A percentile compares a stretch with the other conserved stretches of the same genome.
Conservation (phyloP, 179 eudicot genomes). For the Pouteria campechiana region DNA sequence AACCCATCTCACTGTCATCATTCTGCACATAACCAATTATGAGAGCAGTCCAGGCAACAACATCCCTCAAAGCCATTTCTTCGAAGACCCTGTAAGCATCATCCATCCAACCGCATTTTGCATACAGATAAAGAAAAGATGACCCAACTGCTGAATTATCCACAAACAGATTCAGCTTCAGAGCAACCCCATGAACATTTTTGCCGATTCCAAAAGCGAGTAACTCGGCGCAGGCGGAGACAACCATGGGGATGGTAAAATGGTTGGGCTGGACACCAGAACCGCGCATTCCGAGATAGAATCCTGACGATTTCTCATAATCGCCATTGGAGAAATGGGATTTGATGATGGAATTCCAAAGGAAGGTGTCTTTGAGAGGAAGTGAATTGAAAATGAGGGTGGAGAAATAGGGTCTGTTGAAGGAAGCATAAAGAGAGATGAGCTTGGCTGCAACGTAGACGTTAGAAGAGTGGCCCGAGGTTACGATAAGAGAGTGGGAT, state of each 20-base stretch:
- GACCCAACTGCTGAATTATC: constrained; percentile 52
- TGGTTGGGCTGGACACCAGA: constrained; percentile 22
- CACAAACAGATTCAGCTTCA: constrained; percentile 29
- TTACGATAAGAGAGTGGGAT: constrained; percentile 45
- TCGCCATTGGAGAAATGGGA: constrained; percentile 51
- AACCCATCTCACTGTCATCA: constrained; percentile 48
- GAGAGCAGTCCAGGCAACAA: constrained; percentile 76
- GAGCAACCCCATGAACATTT: constrained; percentile 43
- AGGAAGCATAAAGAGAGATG: constrained; percentile 42
- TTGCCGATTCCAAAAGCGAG: constrained; percentile 19
- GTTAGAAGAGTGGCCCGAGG: constrained; percentile 46
- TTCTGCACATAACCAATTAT: constrained; percentile 64
- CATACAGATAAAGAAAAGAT: constrained; percentile 56
- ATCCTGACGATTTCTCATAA: constrained; percentile 30
- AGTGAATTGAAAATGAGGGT: constrained; percentile 35
- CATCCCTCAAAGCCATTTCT: constrained; percentile 53
- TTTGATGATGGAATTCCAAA: constrained; percentile 77
- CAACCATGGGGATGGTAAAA: constrained; percentile 68
- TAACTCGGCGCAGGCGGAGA: constrained; percentile 51
- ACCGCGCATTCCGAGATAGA: constrained; percentile 38
- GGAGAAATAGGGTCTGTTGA: constrained; percentile 26
- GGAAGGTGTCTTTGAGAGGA: constrained; percentile 37
- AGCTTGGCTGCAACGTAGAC: constrained; percentile 67
- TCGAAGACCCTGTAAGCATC: constrained; percentile 52
- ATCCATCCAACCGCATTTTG: constrained; percentile 42